phyloP scores from a whole-genome alignment of 2,329 filamentous ascomycete genomes.

The Apiospora hydei region DNA sequence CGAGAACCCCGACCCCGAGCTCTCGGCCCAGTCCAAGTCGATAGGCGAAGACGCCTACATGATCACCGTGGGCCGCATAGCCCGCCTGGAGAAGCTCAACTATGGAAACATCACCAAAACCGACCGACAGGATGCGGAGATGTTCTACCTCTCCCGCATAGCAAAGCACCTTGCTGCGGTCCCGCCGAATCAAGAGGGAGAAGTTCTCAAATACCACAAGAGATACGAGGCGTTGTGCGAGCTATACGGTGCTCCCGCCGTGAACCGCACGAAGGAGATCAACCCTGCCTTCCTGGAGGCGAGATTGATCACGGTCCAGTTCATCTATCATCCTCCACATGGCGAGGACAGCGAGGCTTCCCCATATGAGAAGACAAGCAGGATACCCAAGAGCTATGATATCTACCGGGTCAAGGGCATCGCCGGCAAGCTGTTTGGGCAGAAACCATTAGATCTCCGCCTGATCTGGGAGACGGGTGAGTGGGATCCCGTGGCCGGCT shows the following conservation, averaged over 20 bases:
- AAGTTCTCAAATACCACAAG: slow-evolving; percentile 70
- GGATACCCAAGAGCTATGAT: slow-evolving; percentile 78
- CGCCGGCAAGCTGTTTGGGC: slow-evolving; percentile 72
- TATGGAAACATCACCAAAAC: slow-evolving; percentile 73
- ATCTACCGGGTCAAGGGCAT: slow-evolving; percentile 84
- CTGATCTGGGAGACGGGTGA: slow-evolving; percentile 91
- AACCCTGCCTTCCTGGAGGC: slow-evolving; percentile 86
- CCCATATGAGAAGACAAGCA: slow-evolving; percentile 44
- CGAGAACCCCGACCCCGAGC: slow-evolving; percentile 54
- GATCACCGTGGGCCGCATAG: slow-evolving; percentile 81
- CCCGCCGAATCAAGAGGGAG: slow-evolving; percentile 57
- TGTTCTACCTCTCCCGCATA: slow-evolving; percentile 90
- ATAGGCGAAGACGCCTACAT: slow-evolving; percentile 84
- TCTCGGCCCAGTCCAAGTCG: slow-evolving; percentile 37
- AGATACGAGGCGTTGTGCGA: slow-evolving; percentile 78
- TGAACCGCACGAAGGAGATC: slow-evolving; percentile 63
- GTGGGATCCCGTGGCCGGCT: slow-evolving; percentile 78
- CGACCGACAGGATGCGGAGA: slow-evolving; percentile 86
- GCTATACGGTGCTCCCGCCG: slow-evolving; percentile 74
- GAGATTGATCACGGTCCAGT: slow-evolving; percentile 72
- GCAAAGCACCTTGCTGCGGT: slow-evolving; percentile 74
- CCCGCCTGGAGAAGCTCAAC: slow-evolving; percentile 72
- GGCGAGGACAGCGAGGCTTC: slow-evolving; percentile 11
- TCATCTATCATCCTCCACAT: slow-evolving; percentile 42
- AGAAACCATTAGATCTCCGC: slow-evolving; percentile 68